phyloP scores from a whole-genome alignment of 495 filamentous ascomycete species.

The Bathelium albidoporum region DNA sequence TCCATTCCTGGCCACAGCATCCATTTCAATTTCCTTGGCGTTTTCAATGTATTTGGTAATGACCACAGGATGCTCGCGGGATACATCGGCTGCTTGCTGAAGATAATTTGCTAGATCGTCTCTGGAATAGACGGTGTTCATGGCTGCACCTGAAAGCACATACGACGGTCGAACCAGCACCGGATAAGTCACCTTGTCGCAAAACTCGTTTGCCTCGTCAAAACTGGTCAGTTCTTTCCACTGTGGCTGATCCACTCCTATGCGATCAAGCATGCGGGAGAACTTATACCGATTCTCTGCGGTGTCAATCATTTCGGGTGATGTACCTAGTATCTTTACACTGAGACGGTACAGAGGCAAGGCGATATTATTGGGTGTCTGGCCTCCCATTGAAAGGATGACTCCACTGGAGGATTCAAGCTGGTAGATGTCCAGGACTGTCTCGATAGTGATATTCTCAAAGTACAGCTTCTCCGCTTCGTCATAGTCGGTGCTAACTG shows the following conservation, averaged over 20 bases:
- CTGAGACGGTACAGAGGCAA: constrained; percentile 78
- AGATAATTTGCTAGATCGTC: constrained; percentile 86
- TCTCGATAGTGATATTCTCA: constrained; percentile 94
- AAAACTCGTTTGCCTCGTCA: constrained; percentile 76
- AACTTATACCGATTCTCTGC: constrained; percentile 99
- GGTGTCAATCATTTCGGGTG: constrained; percentile 96
- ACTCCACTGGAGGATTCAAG: constrained; percentile 79
- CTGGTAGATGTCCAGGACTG: constrained; percentile 90
- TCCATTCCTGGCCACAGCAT: constrained; percentile 81
- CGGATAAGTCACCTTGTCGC: constrained; percentile 79
- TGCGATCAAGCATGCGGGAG: constrained; percentile 91
- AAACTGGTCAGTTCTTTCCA: constrained; percentile 97
- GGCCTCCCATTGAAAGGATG: constrained; percentile 96
- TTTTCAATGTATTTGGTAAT: constrained; percentile 99
- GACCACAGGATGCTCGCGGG: constrained; percentile 96
- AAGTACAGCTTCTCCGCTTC: constrained; percentile 95
- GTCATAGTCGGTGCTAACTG: constrained; percentile 90
- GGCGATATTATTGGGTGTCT: constrained; percentile 97
- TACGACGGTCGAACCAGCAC: constrained; percentile 95
- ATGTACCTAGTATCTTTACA: constrained; percentile 86
- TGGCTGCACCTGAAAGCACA: constrained; percentile 92
- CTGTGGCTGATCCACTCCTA: constrained; percentile 86
- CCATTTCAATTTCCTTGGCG: constrained; percentile 95
- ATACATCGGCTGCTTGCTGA: constrained; percentile 79
- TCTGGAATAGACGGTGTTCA: constrained; percentile 96